A percentile compares a stretch with the other conserved stretches of the same genome.
Conservation (phyloP, 148 eudicot genomes). For the Silene uniflora region DNA sequence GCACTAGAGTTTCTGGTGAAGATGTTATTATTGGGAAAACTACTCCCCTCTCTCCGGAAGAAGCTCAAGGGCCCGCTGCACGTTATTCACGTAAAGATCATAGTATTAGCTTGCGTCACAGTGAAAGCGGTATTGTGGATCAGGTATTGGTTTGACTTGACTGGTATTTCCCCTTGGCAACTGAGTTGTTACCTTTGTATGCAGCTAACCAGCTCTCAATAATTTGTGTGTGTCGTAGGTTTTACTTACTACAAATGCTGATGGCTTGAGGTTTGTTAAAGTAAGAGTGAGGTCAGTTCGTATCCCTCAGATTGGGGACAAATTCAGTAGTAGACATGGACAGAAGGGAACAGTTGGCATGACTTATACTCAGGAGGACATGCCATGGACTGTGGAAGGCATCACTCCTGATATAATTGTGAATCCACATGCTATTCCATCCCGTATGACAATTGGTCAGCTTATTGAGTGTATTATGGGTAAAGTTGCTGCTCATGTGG, state of each 20-base stretch:
- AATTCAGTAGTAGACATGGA: conserved; percentile 95
- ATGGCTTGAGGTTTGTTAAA: conserved; percentile 93
- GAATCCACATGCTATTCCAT: conserved; percentile 98
- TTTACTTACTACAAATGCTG: conserved; percentile 87
- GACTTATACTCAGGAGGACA: conserved; percentile 98
- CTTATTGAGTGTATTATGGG: conserved; percentile 99
- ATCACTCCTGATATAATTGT: conserved; percentile 93
- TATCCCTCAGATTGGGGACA: conserved; percentile 96
- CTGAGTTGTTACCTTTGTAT: background rate
- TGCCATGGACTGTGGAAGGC: conserved; percentile 98
- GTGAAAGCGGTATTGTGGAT: conserved; percentile 94
- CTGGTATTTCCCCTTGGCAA: conserved; percentile 6
- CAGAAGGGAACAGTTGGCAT: conserved; percentile 98
- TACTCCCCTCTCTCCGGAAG: conserved; percentile 80
- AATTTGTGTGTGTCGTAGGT: conserved; percentile 38
- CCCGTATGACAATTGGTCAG: conserved; percentile 98
- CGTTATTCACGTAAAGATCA: conserved; percentile 82
- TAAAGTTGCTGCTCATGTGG: conserved; percentile 98
- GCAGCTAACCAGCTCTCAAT: background rate
- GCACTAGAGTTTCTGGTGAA: conserved; percentile 93
- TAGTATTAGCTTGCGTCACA: conserved; percentile 93
- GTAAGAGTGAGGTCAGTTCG: conserved; percentile 94
- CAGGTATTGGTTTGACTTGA: conserved; percentile 42
- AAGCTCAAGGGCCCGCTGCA: conserved; percentile 71
- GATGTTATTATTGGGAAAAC: conserved; percentile 99